A percentile compares a stretch with the other conserved stretches of the same genome.
These are phyloP conservation scores for Psilocybe tampanensis DNA, from an alignment of 768 basidiomycete species.

Conservation along the genomic window DNA sequence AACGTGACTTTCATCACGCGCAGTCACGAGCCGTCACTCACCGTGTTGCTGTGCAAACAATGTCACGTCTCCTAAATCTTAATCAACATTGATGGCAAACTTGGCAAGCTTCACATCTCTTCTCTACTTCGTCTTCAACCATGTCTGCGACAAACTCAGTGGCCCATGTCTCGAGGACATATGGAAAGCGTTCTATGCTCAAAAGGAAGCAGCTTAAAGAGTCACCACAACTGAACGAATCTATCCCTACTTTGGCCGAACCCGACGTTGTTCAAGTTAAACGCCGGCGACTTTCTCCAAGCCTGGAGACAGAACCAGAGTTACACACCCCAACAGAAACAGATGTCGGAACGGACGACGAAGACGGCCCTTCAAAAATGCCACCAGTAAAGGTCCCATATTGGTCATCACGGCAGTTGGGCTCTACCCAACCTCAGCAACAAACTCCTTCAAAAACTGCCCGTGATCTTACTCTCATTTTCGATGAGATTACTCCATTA, in stretches of 20 bases:
- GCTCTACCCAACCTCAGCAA: not conserved
- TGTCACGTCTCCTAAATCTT: conserved; percentile 6
- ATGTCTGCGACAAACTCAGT: conserved; percentile 18
- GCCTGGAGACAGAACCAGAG: conserved; percentile 6
- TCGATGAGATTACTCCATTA: conserved; percentile 36
- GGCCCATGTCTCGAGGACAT: conserved; percentile 35
- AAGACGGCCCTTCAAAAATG: conserved; percentile 11
- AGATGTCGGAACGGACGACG: conserved; percentile 12
- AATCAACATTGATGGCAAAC: not conserved
- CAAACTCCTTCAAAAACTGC: conserved; percentile 25
- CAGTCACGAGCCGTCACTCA: conserved; percentile 33
- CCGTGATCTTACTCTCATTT: conserved; percentile 49
- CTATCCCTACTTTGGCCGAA: not conserved
- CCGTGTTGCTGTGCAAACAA: conserved; percentile 3
- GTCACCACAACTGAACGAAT: not conserved
- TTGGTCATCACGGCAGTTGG: conserved; percentile 19
- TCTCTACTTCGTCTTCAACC: not conserved
- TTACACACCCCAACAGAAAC: conserved; percentile 15
- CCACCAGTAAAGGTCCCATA: conserved; percentile 14
- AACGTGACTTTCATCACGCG: conserved; percentile 27
- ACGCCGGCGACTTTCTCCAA: conserved; percentile 27
- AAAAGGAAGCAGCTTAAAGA: conserved; percentile 21
- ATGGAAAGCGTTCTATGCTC: conserved; percentile 31
- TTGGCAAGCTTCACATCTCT: not conserved
- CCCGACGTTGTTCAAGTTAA: conserved; percentile 28